Conservation (phyloP, 2,329 filamentous ascomycete species). For the Arthrobotrys conoides region DNA sequence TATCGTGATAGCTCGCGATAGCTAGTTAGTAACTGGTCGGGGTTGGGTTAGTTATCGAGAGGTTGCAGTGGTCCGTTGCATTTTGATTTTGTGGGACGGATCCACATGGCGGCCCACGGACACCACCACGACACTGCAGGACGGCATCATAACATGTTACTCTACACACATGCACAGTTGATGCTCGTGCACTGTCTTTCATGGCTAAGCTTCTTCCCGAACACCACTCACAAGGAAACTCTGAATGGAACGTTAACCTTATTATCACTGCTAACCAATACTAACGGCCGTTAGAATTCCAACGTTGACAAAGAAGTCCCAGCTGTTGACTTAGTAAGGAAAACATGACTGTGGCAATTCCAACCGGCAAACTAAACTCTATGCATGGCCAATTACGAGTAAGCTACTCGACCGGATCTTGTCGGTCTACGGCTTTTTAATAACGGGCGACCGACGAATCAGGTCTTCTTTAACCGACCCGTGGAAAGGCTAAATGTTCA, state of each 20-base stretch:
- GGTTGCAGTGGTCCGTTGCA: conserved; percentile 29
- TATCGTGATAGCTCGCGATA: neutral
- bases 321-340: no score
- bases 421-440: neutral
- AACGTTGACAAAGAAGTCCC: neutral
- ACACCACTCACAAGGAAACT: neutral
- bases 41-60: no score
- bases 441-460: conserved; percentile 29
- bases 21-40: no score
- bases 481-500: conserved; percentile 11
- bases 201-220: no score
- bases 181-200: no score
- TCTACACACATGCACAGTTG: no score
- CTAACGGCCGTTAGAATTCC: neutral
- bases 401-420: neutral
- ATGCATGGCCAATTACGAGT: neutral
- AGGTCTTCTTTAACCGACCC: conserved; percentile 20
- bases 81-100: neutral
- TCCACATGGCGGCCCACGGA: neutral
- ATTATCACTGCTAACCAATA: neutral
- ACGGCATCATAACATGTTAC: neutral
- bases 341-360: neutral
- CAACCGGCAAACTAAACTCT: neutral
- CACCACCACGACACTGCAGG: no score
- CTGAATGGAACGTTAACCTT: conserved; percentile 27